These are phyloP conservation scores for Lactarius trivialis DNA, from an alignment of 768 basidiomycete genomes.

Conservation along the genomic window DNA sequence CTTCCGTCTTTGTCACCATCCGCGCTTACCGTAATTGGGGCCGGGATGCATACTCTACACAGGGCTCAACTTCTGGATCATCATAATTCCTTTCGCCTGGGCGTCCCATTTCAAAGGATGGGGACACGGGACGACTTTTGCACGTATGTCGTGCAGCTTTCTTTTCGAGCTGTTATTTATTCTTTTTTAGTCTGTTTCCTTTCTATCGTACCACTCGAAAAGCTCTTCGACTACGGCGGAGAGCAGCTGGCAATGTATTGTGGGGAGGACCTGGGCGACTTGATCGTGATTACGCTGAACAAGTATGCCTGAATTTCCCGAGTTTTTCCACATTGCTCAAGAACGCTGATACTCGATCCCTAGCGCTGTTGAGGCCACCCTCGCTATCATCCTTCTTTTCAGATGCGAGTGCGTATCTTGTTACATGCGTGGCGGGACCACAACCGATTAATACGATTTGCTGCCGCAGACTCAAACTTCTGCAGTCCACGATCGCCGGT, in stretches of 20 bases:
- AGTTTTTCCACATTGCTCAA: background rate
- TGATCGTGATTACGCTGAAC: slow-evolving; percentile 58
- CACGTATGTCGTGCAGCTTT: slow-evolving; percentile 19
- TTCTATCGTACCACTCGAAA: slow-evolving; percentile 59
- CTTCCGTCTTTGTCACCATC: background rate
- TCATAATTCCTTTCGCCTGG: slow-evolving; percentile 29
- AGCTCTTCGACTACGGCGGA: slow-evolving; percentile 58
- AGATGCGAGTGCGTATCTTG: slow-evolving; percentile 57
- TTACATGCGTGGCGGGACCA: background rate
- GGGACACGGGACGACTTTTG: slow-evolving; percentile 20
- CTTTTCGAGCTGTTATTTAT: background rate
- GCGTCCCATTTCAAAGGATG: slow-evolving; percentile 26
- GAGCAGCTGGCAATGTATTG: slow-evolving; percentile 52
- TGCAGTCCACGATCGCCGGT: slow-evolving; percentile 68
- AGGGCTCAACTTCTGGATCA: slow-evolving; percentile 25
- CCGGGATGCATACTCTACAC: background rate
- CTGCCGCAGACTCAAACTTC: slow-evolving; percentile 43
- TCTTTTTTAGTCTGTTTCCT: slow-evolving; percentile 49
- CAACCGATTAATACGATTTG: background rate
- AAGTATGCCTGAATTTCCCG: slow-evolving; percentile 39
- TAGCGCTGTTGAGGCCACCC: slow-evolving; percentile 64
- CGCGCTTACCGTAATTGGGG: background rate
- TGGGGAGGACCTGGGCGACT: slow-evolving; percentile 54
- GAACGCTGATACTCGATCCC: background rate
- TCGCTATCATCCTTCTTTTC: slow-evolving; percentile 62